Percentiles rank a stretch among this genome's conserved stretches.
Evolutionary conservation across 2,329 filamentous ascomycete species (phyloP).

Genomic region (Alternaria novae-zelandiae): DNA sequence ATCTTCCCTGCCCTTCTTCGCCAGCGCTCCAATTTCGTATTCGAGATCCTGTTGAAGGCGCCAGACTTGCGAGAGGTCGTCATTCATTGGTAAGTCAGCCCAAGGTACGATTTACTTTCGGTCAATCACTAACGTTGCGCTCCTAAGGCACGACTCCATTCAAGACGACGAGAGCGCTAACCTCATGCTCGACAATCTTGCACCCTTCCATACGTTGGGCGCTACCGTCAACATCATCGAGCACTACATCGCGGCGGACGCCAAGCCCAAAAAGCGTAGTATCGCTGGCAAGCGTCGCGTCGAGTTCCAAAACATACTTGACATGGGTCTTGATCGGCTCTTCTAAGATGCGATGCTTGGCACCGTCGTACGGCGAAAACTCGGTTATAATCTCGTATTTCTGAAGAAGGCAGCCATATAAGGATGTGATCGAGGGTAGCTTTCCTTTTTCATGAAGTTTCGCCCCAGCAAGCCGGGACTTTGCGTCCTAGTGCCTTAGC

Average conservation of each 20-base stretch:
- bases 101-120: not conserved
- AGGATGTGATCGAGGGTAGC: not conserved
- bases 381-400: not conserved
- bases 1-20: slow-evolving; percentile 38
- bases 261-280: slow-evolving; percentile 31
- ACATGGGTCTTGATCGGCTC: slow-evolving; percentile 22
- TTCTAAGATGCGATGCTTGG: slow-evolving; percentile 9
- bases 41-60: slow-evolving; percentile 31
- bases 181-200: slow-evolving; percentile 32
- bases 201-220: slow-evolving; percentile 27
- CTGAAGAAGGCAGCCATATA: not conserved
- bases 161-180: slow-evolving; percentile 27
- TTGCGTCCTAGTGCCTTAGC: not conserved
- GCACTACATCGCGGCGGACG: slow-evolving; percentile 35
- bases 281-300: slow-evolving; percentile 36
- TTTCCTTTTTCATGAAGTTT: not conserved
- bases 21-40: slow-evolving; percentile 32
- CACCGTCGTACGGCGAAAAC: not conserved
- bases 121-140: not conserved
- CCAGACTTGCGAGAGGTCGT: slow-evolving; percentile 33
- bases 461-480: not conserved
- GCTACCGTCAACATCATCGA: slow-evolving; percentile 31
- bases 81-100: slow-evolving; percentile 32
- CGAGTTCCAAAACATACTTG: slow-evolving; percentile 40
- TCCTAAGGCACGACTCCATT: slow-evolving; percentile 35